Conservation (phyloP, 352 stramenopile genomes). For the Peronospora belbahrii region DNA sequence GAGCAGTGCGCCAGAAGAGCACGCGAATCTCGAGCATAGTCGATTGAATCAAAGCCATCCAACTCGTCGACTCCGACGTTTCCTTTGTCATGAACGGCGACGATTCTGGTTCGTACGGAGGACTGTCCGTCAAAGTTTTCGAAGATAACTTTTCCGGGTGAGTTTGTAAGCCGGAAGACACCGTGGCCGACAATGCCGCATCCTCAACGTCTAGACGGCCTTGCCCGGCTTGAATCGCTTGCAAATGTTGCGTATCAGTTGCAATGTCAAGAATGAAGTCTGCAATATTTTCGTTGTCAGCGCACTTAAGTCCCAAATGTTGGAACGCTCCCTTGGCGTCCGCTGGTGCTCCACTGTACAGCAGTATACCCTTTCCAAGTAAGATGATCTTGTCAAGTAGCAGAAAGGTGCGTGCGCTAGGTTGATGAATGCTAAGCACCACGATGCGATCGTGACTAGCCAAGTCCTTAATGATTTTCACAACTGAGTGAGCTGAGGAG, state of each 20-base stretch:
- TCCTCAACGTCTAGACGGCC: constrained; percentile 19
- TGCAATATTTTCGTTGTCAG: constrained; percentile 70
- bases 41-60: constrained; percentile 32
- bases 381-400: constrained; percentile 88
- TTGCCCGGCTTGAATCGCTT: constrained; percentile 31
- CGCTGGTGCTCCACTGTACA: constrained; percentile 48
- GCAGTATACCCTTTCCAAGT: constrained; percentile 67
- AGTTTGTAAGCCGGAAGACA: background rate
- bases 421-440: constrained; percentile 86
- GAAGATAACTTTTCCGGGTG: constrained; percentile 11
- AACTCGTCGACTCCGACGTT: constrained; percentile 16
- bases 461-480: constrained; percentile 84
- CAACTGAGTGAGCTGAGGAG: constrained; percentile 81
- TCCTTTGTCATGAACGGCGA: constrained; percentile 55
- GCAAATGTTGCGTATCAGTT: constrained; percentile 48
- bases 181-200: background rate
- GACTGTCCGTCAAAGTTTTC: constrained; percentile 25
- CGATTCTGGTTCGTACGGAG: constrained; percentile 25
- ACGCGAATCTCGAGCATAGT: constrained; percentile 55
- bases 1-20: constrained; percentile 53
- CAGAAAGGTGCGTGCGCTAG: constrained; percentile 85
- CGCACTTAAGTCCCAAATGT: constrained; percentile 54
- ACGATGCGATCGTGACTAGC: constrained; percentile 74
- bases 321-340: constrained; percentile 51
- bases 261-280: constrained; percentile 79